Conservation (phyloP, 345 rosid genomes). For the Theobroma cacao region DNA sequence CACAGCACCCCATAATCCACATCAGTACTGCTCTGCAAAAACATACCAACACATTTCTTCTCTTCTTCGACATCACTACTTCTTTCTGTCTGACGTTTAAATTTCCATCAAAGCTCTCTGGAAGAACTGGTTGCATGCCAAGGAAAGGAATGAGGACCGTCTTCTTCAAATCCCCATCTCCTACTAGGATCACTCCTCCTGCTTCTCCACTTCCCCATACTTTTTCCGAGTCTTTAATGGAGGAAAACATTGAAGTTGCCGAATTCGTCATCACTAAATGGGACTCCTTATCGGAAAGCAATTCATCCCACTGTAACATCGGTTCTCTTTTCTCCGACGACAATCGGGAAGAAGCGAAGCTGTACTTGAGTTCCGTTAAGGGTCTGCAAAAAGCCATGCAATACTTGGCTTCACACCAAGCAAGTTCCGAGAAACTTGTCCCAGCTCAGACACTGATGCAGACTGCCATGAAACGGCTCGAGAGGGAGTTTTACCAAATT, state of each 20-base stretch:
- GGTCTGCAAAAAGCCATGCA: conserved; percentile 65
- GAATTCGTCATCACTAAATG: conserved; percentile 41
- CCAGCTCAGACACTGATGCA: conserved; percentile 56
- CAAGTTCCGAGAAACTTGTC: conserved; percentile 45
- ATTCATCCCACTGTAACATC: conserved; percentile 19
- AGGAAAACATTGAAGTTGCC: conserved; percentile 48
- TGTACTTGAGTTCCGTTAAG: conserved; percentile 40
- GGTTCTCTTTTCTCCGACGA: conserved; percentile 41
- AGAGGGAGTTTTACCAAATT: conserved; percentile 67
- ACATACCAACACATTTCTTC: background rate
- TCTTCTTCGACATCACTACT: background rate
- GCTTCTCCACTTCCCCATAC: conserved; percentile 32
- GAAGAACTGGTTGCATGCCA: background rate
- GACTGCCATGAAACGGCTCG: conserved; percentile 61
- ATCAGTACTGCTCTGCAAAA: background rate
- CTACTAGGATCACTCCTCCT: conserved; percentile 30
- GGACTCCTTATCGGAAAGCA: conserved; percentile 19
- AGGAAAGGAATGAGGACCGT: conserved; percentile 25
- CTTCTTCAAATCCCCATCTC: conserved; percentile 24
- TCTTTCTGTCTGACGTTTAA: background rate
- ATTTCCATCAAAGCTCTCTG: background rate
- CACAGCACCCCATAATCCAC: too few relatives aligned
- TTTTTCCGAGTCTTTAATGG: conserved; percentile 51
- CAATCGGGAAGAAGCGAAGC: conserved; percentile 50
- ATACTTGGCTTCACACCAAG: conserved; percentile 30